Conservation (phyloP, 2,329 filamentous ascomycete species). For the Botryosphaeria dothidea region DNA sequence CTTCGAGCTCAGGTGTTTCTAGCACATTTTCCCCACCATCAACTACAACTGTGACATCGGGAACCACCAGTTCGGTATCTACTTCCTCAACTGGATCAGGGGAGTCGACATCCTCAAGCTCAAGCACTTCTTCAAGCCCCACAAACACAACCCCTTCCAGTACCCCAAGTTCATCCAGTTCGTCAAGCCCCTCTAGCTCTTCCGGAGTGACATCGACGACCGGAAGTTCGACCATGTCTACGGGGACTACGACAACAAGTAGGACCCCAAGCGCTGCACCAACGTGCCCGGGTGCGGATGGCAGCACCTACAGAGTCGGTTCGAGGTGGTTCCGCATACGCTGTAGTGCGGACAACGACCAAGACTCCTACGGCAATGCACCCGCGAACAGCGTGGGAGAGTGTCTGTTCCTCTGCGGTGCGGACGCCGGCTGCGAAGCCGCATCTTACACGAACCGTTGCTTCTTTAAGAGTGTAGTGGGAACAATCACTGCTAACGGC, state of each 20-base stretch:
- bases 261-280: background rate
- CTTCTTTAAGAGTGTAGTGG: background rate
- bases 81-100: background rate
- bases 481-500: background rate
- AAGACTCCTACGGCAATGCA: background rate
- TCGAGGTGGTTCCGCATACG: background rate
- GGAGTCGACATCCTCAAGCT: background rate
- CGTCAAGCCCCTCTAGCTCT: background rate
- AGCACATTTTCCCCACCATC: too few relatives aligned
- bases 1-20: background rate
- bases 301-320: background rate
- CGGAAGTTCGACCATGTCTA: background rate
- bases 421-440: background rate
- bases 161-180: background rate
- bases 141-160: background rate
- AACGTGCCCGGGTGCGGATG: background rate
- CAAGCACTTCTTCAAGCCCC: background rate
- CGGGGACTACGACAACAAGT: background rate
- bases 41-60: background rate
- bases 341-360: background rate
- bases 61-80: background rate
- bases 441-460: background rate
- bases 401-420: background rate
- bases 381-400: background rate
- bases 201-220: background rate